These are phyloP conservation scores for Citrullus amarus DNA, from an alignment of 306 rosid species.

Conservation along the genomic window DNA sequence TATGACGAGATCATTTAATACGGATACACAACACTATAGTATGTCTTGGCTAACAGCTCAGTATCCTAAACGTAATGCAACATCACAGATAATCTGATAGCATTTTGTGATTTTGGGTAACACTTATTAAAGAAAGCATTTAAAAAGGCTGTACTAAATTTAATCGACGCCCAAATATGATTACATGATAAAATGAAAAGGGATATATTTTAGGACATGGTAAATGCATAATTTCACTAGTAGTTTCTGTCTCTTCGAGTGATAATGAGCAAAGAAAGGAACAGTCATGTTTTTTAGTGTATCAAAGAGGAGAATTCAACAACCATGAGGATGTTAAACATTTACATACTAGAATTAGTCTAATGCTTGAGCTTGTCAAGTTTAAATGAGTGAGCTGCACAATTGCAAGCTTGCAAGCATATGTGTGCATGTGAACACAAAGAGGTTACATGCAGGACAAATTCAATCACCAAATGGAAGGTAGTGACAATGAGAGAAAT, in stretches of 20 bases:
- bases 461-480: neutral
- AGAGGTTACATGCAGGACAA: neutral
- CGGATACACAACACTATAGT: neutral
- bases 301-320: neutral
- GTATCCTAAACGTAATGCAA: neutral
- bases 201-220: neutral
- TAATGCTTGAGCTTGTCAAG: neutral
- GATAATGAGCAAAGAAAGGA: neutral
- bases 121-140: neutral
- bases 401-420: neutral
- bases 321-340: neutral
- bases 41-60: neutral
- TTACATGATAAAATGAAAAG: neutral
- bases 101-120: neutral
- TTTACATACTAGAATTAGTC: neutral
- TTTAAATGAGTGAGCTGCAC: neutral
- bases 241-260: neutral
- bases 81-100: neutral
- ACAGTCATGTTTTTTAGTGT: neutral
- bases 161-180: neutral
- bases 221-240: neutral
- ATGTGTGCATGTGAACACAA: neutral
- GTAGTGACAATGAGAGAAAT: neutral
- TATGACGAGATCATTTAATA: neutral
- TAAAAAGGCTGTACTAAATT: neutral